These are phyloP conservation scores for Sporisorium scitamineum DNA, from an alignment of 1,284 basidiomycete species.

Conservation along the genomic window DNA sequence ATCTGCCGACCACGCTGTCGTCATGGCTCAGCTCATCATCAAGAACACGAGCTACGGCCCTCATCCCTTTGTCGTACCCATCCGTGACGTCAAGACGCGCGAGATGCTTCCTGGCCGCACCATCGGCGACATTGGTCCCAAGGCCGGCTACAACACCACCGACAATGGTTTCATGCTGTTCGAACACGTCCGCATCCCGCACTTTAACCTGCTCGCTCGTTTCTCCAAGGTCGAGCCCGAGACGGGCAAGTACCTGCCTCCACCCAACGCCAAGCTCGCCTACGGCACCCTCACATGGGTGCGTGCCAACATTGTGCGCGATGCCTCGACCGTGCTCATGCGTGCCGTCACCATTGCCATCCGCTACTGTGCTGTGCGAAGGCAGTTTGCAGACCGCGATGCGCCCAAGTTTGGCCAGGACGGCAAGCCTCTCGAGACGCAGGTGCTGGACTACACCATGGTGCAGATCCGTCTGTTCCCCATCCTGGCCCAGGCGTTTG, in stretches of 20 bases:
- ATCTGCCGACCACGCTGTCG: conserved; percentile 69
- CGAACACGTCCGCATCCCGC: conserved; percentile 67
- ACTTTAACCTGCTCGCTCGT: conserved; percentile 69
- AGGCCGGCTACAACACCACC: conserved; percentile 67
- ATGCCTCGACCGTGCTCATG: conserved; percentile 67
- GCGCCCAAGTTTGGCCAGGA: conserved; percentile 67
- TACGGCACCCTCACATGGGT: conserved; percentile 63
- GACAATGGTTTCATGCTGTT: conserved; percentile 69
- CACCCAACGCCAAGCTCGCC: conserved; percentile 55
- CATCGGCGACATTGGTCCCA: conserved; percentile 70
- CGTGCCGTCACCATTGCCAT: conserved; percentile 69
- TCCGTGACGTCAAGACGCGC: conserved; percentile 69
- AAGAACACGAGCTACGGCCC: conserved; percentile 69
- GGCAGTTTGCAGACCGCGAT: conserved; percentile 70
- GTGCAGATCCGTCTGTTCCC: conserved; percentile 70
- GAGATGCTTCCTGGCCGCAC: conserved; percentile 68
- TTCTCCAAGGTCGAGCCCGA: conserved; percentile 67
- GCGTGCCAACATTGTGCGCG: conserved; percentile 69
- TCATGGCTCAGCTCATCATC: conserved; percentile 70
- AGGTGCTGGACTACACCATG: conserved; percentile 70
- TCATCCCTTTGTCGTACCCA: conserved; percentile 69
- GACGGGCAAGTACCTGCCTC: conserved; percentile 59
- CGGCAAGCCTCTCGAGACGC: conserved; percentile 68
- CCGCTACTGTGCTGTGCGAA: conserved; percentile 70
- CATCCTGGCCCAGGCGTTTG: conserved; percentile 70